These are phyloP conservation scores for Trichosporon ovoides DNA, from an alignment of 1,284 basidiomycete species.

Conservation along the genomic window DNA sequence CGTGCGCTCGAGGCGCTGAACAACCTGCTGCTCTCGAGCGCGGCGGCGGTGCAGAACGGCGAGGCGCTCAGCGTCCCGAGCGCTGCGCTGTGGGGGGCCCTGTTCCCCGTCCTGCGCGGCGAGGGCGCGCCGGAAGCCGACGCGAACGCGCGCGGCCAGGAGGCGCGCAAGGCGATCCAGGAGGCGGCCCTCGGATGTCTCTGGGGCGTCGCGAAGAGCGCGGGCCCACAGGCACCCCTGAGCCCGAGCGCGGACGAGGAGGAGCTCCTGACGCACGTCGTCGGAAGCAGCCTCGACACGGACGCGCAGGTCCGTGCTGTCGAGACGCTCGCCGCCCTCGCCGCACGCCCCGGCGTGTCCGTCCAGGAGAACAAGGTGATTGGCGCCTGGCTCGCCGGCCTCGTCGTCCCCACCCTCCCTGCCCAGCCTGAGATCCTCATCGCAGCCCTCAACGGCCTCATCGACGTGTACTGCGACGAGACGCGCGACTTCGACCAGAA, in stretches of 20 bases:
- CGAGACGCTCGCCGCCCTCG: slow-evolving; percentile 74
- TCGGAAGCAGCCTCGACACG: slow-evolving; percentile 53
- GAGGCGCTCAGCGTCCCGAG: slow-evolving; percentile 52
- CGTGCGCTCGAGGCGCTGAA: slow-evolving; percentile 83
- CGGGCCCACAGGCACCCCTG: slow-evolving; percentile 8
- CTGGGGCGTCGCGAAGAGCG: slow-evolving; percentile 48
- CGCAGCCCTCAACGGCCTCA: slow-evolving; percentile 75
- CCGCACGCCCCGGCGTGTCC: slow-evolving; percentile 59
- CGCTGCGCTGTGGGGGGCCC: slow-evolving; percentile 62
- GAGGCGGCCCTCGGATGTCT: slow-evolving; percentile 47
- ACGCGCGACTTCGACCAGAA: slow-evolving; percentile 67
- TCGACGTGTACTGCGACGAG: slow-evolving; percentile 95
- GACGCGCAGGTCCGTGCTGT: slow-evolving; percentile 65
- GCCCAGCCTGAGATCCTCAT: slow-evolving; percentile 65
- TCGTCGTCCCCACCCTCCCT: slow-evolving; percentile 36
- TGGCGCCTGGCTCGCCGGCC: slow-evolving; percentile 24
- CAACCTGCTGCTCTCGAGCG: slow-evolving; percentile 72
- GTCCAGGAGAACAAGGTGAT: slow-evolving; percentile 59
- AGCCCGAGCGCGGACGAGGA: slow-evolving; percentile 45
- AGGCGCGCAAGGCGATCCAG: slow-evolving; percentile 45
- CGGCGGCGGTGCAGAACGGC: slow-evolving; percentile 23
- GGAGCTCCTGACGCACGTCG: slow-evolving; percentile 63
- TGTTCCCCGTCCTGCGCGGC: slow-evolving; percentile 65
- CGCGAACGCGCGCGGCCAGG: slow-evolving; percentile 43
- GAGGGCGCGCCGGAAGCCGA: slow-evolving; percentile 27